Evolutionary conservation across 2,329 filamentous ascomycete genomes (phyloP), one percentile per base, ranked within the genome.

Genomic region (Ceratocystis ficicola): DNA sequence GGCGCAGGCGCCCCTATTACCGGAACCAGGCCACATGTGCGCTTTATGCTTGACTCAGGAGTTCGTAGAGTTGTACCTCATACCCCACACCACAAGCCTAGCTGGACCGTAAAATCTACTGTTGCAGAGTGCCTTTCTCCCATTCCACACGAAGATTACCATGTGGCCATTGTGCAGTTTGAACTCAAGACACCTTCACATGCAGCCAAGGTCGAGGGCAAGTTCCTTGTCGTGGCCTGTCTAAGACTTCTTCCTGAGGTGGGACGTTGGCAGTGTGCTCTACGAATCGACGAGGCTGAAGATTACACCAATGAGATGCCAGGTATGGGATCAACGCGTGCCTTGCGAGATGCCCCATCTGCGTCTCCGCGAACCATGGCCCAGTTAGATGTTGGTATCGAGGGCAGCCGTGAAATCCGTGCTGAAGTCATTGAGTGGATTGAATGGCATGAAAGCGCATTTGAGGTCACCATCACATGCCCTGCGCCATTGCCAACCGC

Each of bases 261-360:
- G 0, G 64, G 64, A n/a, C 67, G 67, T 52, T 68, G 67, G 67
- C 32, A 62, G 20, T 68, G 67, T 20, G 64, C 67, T 4, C 25
- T 68, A 36, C 67, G 65, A 25, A 62, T 68, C 32, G 64, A 66
- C 28, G 64, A 66, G 22, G 64, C 62, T 3, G 65, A 64, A 28
- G 67, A 66, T n/a, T 68, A 66, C 57, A 62, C 44, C 15, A 65
- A 64, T 32, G 67, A 68, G 30, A 66, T 68, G 67, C 67, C 67
- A 3, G 44, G 66, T 15, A 50, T 66, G 28, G 20, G 25, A 20
- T 44, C 55, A 10, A 60, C 57, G 15, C 64, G 64, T 3, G 60
- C 50, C 17, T 44, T 64, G 20, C 28, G 41, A 7, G 66, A 65
- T 50, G 44, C 66, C 8, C 30, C 30, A 10, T 25, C 55, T 17